phyloP scores from a whole-genome alignment of 495 filamentous ascomycete genomes.

The Hypoxylon trugodes region DNA sequence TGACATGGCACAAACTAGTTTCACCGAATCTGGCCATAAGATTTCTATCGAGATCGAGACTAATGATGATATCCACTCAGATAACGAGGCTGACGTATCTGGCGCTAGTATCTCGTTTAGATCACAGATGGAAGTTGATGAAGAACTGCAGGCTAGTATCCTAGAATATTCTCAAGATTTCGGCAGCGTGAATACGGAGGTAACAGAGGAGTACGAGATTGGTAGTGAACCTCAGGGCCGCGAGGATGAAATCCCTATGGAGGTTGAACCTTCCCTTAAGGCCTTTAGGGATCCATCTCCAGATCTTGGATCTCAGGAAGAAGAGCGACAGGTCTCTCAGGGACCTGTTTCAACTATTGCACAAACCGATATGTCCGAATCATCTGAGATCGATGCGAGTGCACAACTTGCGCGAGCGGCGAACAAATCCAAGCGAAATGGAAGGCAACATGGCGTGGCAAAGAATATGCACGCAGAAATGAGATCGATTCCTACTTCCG shows the following conservation, averaged over 20 bases:
- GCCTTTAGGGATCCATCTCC: slow-evolving; percentile 14
- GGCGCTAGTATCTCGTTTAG: slow-evolving; percentile 19
- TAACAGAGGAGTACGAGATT: background rate
- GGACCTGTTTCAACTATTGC: background rate
- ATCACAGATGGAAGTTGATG: slow-evolving; percentile 43
- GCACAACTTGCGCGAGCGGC: slow-evolving; percentile 48
- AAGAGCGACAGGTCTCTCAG: slow-evolving; percentile 1
- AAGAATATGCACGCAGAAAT: slow-evolving; percentile 1
- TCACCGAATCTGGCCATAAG: background rate
- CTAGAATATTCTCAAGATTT: slow-evolving; percentile 32
- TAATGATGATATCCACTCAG: background rate
- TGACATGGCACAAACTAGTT: slow-evolving; percentile 15
- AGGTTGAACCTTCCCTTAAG: background rate
- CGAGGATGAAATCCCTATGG: slow-evolving; percentile 6
- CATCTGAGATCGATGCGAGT: slow-evolving; percentile 41
- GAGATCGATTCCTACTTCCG: slow-evolving; percentile 1
- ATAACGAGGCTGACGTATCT: slow-evolving; percentile 3
- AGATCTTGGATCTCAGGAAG: slow-evolving; percentile 9
- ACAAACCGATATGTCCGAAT: slow-evolving; percentile 9
- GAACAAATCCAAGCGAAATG: slow-evolving; percentile 39
- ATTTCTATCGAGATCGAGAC: background rate
- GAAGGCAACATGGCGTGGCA: slow-evolving; percentile 31
- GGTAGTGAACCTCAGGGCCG: background rate
- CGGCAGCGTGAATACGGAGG: background rate
- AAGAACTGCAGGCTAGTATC: slow-evolving; percentile 44